phyloP scores from a whole-genome alignment of 2,329 filamentous ascomycete genomes.

The Rhynchosporium secalis region DNA sequence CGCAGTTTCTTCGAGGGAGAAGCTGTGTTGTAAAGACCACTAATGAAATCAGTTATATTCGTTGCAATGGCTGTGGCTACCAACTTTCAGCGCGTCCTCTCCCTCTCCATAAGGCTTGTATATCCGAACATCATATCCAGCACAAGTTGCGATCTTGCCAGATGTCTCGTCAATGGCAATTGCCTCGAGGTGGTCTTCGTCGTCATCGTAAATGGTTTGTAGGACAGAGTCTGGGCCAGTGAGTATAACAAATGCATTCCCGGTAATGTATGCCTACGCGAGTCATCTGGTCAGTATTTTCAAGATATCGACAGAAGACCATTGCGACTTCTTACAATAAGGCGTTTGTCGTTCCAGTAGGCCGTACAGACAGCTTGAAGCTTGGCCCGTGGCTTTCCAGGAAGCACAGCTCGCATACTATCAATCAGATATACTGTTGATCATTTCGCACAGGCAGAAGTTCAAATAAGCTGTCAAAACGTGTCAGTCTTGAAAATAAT shows the following conservation, averaged over 20 bases:
- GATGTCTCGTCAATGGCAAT: slow-evolving; percentile 78
- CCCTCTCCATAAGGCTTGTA: slow-evolving; percentile 74
- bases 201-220: slow-evolving; percentile 89
- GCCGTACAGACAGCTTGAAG: slow-evolving; percentile 76
- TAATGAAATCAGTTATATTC: slow-evolving; percentile 40
- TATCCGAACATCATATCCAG: slow-evolving; percentile 65
- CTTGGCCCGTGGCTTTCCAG: slow-evolving; percentile 74
- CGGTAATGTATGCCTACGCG: slow-evolving; percentile 79
- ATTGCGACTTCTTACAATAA: slow-evolving; percentile 60
- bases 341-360: slow-evolving; percentile 69
- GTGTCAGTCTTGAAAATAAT: background rate
- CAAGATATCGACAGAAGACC: background rate
- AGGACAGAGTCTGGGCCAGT: slow-evolving; percentile 71
- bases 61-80: slow-evolving; percentile 27
- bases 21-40: slow-evolving; percentile 65
- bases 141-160: slow-evolving; percentile 82
- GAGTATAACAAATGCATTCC: slow-evolving; percentile 83
- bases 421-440: slow-evolving; percentile 28
- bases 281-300: slow-evolving; percentile 20
- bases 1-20: slow-evolving; percentile 48
- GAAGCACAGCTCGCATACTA: slow-evolving; percentile 76
- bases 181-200: slow-evolving; percentile 63
- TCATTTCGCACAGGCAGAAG: slow-evolving; percentile 5
- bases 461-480: background rate
- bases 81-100: slow-evolving; percentile 73